These are phyloP conservation scores for Chlamydomonas schloesseri DNA, from an alignment of 139 green algal genomes.

Conservation along the genomic window DNA sequence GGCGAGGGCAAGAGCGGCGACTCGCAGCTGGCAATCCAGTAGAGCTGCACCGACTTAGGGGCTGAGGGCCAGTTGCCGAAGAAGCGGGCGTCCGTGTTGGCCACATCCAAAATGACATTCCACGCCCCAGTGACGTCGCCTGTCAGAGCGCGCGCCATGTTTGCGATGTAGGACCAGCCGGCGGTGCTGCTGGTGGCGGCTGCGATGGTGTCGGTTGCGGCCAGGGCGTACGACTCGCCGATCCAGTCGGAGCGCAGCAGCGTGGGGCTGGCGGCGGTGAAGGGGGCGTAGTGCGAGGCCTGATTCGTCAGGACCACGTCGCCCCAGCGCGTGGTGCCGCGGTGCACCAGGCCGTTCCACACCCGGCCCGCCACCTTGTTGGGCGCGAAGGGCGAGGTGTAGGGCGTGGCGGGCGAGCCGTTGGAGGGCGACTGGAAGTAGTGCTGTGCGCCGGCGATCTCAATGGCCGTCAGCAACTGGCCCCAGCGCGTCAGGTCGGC, in stretches of 20 bases:
- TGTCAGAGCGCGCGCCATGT: background rate
- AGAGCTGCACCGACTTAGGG: slow-evolving; percentile 18
- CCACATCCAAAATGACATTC: background rate
- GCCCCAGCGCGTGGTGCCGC: slow-evolving; percentile 14
- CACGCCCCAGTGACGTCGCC: background rate
- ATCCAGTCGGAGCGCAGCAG: background rate
- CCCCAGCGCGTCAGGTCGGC: slow-evolving; percentile 43
- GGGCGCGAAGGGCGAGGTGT: slow-evolving; percentile 40
- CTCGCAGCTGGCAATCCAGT: slow-evolving; percentile 21
- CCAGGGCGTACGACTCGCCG: background rate
- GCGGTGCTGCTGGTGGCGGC: background rate
- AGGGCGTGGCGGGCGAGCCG: slow-evolving; percentile 2
- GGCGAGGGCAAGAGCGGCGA: background rate
- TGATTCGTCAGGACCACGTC: too few relatives aligned
- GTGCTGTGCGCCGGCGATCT: slow-evolving; percentile 41
- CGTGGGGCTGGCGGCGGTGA: too few relatives aligned
- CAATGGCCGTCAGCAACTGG: slow-evolving; percentile 43
- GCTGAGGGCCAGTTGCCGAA: slow-evolving; percentile 10
- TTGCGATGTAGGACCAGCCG: background rate
- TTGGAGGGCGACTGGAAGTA: slow-evolving; percentile 49
- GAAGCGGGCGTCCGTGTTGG: background rate
- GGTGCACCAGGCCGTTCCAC: slow-evolving; percentile 60
- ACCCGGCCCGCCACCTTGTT: slow-evolving; percentile 60
- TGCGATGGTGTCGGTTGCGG: background rate
- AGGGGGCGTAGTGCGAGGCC: too few relatives aligned